Base-by-base conservation (phyloP, 2,329 filamentous ascomycete genomes). In the Pleomassaria siparia region DNA sequence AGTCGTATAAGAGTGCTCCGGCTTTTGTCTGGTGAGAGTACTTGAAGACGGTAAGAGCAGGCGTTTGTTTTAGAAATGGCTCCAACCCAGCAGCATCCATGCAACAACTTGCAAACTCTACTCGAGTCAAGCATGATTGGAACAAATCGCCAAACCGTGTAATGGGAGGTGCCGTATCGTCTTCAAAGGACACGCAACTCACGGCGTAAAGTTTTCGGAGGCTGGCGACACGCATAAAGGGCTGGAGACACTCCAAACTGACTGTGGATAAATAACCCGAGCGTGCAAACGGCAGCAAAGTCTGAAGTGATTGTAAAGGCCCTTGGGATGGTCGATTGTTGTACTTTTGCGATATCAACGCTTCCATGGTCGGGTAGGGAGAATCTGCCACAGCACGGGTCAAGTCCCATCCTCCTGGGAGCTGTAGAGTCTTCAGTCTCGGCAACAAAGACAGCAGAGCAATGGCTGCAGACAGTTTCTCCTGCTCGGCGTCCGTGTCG, bases 21-120 rank as follows among this genome's bases (percentile, higher is more conserved):
- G 62, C 65, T 48, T 70, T 70, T 0, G 62, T 62, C 42, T 68
- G 59, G 25, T 70, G 66, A 1, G 64, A 67, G 47, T 70, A 70
- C 12, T 53, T 60, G 52, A 70, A 67, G 2, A 59, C 48, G 1
- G 53, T 49, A 1, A 70, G 51, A 9, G 47, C 45, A 1, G 64
- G 63, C 12, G 65, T 65, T 26, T 64, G 57, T 1, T 52, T 43
- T 3, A 68, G 24, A 0, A 70, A 49, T 6, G 44, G 46, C 0
- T 58, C 55, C 1, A 70, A 47, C 3, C 58, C 66, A 1, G 55
- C 51, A 0, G 60, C 54, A 43, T 69, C 62, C 42, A 70, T 67
- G 40, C 66, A 69, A 44, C 64, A 65, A 28, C 55, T 58, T 1
- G 59, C 64, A 8, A 70, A 47, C 41, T 70, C 67, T 0, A 70